phyloP scores from a whole-genome alignment of 2,329 filamentous ascomycete species.

The Penicillium sp. region DNA sequence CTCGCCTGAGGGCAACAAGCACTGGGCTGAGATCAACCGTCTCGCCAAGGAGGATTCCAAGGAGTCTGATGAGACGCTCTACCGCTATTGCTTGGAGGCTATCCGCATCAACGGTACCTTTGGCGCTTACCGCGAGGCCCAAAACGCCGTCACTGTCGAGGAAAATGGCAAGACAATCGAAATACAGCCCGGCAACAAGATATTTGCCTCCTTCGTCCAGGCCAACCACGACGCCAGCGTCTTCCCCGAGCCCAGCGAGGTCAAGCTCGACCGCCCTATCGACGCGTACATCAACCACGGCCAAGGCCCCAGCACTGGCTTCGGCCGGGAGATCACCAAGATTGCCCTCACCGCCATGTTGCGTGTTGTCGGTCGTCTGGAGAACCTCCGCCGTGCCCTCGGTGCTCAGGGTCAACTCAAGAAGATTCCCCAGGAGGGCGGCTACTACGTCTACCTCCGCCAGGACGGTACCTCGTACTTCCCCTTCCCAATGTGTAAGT shows the following conservation, averaged over 20 bases:
- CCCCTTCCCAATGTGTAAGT: slow-evolving; percentile 56
- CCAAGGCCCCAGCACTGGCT: slow-evolving; percentile 66
- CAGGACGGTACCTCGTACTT: slow-evolving; percentile 68
- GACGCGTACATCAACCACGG: slow-evolving; percentile 70
- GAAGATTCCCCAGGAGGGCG: slow-evolving; percentile 63
- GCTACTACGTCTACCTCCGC: slow-evolving; percentile 67
- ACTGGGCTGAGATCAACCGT: slow-evolving; percentile 66
- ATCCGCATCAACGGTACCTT: slow-evolving; percentile 71
- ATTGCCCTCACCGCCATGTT: slow-evolving; percentile 72
- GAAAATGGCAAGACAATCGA: slow-evolving; percentile 57
- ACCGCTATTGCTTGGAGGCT: slow-evolving; percentile 75
- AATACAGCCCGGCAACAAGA: slow-evolving; percentile 62
- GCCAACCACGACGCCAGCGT: slow-evolving; percentile 62
- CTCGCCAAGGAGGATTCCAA: slow-evolving; percentile 62
- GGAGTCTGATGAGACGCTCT: slow-evolving; percentile 67
- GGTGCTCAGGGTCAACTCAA: slow-evolving; percentile 72
- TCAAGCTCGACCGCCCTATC: slow-evolving; percentile 68
- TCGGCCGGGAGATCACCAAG: slow-evolving; percentile 66
- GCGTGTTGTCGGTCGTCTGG: slow-evolving; percentile 66
- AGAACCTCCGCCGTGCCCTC: slow-evolving; percentile 65
- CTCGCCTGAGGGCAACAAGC: slow-evolving; percentile 58
- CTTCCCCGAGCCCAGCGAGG: slow-evolving; percentile 66
- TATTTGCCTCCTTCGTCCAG: slow-evolving; percentile 67
- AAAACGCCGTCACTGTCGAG: slow-evolving; percentile 56
- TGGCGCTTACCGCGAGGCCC: slow-evolving; percentile 64